A percentile compares a stretch with the other conserved stretches of the same genome.
phyloP scores from a whole-genome alignment of 306 rosid genomes.

The Fagus sylvatica region DNA sequence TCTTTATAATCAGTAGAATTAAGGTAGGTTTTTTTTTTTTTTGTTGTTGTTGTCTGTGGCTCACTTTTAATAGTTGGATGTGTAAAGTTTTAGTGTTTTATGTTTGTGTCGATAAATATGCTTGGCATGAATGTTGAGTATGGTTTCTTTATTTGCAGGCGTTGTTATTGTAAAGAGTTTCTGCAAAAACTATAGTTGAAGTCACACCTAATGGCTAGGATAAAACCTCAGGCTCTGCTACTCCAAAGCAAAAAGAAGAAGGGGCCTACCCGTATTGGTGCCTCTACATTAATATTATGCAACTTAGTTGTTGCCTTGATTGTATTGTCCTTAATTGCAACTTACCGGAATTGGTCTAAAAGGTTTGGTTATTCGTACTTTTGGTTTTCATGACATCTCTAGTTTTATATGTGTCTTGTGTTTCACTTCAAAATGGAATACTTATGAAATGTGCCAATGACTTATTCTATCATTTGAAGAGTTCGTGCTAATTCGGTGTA shows the following conservation, averaged over 20 bases:
- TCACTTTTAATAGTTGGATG: too few species aligned
- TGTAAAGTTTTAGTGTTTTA: too few species aligned
- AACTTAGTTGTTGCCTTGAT: constrained; percentile 44
- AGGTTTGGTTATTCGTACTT: constrained; percentile 37
- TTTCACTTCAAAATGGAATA: not conserved
- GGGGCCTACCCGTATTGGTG: constrained; percentile 56
- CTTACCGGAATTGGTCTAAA: constrained; percentile 53
- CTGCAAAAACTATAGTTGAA: too few species aligned
- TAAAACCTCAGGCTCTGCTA: constrained; percentile 64
- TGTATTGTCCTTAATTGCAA: constrained; percentile 41
- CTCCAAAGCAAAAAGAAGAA: constrained; percentile 78
- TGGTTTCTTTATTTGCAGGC: too few species aligned
- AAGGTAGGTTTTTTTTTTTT: too few species aligned
- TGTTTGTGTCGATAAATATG: too few species aligned
- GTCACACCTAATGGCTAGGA: constrained; percentile 52
- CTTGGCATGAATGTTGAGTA: too few species aligned
- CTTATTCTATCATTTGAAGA: constrained; percentile 1
- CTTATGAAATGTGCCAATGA: constrained; percentile 13
- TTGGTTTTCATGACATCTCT: not conserved
- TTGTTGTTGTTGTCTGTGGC: too few species aligned
- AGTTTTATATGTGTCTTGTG: constrained; percentile 7
- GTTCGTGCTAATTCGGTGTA: constrained; percentile 24
- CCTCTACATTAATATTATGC: constrained; percentile 38
- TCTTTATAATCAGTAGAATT: too few species aligned
- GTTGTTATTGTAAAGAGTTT: too few species aligned